Conservation (phyloP, 805 yeast genomes). For the Kuraishia floccosa region DNA sequence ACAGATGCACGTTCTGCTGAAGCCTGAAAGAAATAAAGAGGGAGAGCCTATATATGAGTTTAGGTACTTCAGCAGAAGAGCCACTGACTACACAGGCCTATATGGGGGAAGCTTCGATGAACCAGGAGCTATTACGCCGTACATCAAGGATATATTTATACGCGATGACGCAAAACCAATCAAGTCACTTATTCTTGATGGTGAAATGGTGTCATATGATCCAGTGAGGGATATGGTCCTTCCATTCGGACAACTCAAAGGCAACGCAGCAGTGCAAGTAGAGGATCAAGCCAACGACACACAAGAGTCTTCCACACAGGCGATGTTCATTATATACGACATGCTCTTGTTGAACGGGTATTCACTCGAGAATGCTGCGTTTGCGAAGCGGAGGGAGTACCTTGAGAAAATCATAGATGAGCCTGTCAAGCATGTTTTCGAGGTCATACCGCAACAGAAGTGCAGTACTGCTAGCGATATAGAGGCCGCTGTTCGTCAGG, state of each 20-base stretch:
- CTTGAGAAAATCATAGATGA: slow-evolving; percentile 29
- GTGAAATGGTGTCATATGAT: slow-evolving; percentile 91
- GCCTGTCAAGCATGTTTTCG: slow-evolving; percentile 36
- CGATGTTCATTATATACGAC: slow-evolving; percentile 62
- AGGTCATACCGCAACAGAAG: slow-evolving; percentile 27
- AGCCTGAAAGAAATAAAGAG: slow-evolving; percentile 14
- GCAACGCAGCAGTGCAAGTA: slow-evolving; percentile 46
- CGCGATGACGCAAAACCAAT: slow-evolving; percentile 14
- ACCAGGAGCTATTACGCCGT: slow-evolving; percentile 12
- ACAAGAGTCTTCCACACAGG: slow-evolving; percentile 21
- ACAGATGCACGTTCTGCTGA: slow-evolving; percentile 55
- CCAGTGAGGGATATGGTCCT: slow-evolving; percentile 38
- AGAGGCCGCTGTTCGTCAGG: slow-evolving; percentile 38
- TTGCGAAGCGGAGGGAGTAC: slow-evolving; percentile 43
- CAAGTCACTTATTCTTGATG: slow-evolving; percentile 51
- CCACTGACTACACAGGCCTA: slow-evolving; percentile 59
- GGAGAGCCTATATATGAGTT: slow-evolving; percentile 24
- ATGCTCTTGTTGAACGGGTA: slow-evolving; percentile 57
- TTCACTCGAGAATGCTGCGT: slow-evolving; percentile 41
- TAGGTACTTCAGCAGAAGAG: slow-evolving; percentile 51
- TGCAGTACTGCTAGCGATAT: slow-evolving; percentile 42
- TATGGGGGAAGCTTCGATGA: slow-evolving; percentile 36
- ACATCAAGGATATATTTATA: slow-evolving; percentile 19
- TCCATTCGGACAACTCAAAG: slow-evolving; percentile 75
- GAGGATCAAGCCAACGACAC: slow-evolving; percentile 23